Base-by-base conservation (phyloP, 306 rosid genomes). In the Hippophae rhamnoides region DNA sequence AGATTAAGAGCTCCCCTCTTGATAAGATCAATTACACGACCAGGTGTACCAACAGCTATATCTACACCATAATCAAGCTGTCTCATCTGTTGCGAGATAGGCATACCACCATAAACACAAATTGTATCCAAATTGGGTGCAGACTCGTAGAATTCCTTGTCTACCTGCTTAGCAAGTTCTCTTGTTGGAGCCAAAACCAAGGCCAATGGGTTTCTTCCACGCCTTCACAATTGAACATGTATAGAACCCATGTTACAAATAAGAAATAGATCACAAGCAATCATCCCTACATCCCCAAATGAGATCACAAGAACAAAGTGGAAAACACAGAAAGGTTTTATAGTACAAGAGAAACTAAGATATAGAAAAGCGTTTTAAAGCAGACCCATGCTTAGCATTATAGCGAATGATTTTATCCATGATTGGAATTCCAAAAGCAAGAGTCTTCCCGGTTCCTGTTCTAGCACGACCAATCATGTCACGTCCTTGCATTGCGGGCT, bases 381-480 rank as follows among this genome's bases (percentile, higher is more conserved):
- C 97, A 27, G 72, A 93, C 99, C 97, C 95, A 10, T 86, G 75
- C 52, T 81, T 84, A 26, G 94, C 94, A 78, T 93, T 93, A 64
- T 45, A 84, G 60, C 74, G 78, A 66, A 89, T 68, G 63, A 93
- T 78, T 66, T 88, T 93, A 68, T 93, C 99, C 69, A 89, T 38
- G 47, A 93, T 84, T 18, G 99, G 99, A 54, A 93, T 83, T 72
- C 95, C 99, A 78, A 88, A 93, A 41, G 99, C 99, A 72, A 93
- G 99, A 55, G 99, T 93, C 61, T 93, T 93, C 68, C 99, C 99
- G 5, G 99, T 93, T 78, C 99, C 99, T 3, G 99, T 93, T 76
- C 99, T 84, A 53, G 99, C 99, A 7, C 99, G 90, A 63, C 97
- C 97, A 10, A 93, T 84, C 99, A 93, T 93, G 64, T 93, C 99